Evolutionary conservation across 768 basidiomycete genomes (phyloP).

Genomic region (Scleroderma bovista): DNA sequence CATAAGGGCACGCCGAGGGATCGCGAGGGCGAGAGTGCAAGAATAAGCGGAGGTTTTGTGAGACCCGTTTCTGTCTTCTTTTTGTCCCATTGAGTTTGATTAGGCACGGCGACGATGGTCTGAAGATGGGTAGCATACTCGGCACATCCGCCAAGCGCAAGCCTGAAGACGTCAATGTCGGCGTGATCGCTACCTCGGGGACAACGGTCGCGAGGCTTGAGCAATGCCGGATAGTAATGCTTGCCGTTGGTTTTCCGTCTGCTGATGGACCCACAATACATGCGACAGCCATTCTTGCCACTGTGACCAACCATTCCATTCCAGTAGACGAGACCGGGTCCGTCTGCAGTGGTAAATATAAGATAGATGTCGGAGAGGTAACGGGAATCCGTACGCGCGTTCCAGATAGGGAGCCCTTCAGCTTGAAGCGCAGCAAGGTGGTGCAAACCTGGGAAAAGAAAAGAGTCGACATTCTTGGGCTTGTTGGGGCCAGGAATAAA

Average conservation of each 20-base stretch:
- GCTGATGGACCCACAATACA: constrained; percentile 28
- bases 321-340: constrained; percentile 20
- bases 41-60: constrained; percentile 31
- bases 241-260: constrained; percentile 18
- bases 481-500: constrained; percentile 27
- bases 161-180: constrained; percentile 22
- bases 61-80: constrained; percentile 31
- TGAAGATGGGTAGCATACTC: constrained; percentile 3
- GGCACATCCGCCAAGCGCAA: constrained; percentile 2
- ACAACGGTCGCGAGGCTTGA: constrained; percentile 22
- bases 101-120: neutral
- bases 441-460: constrained; percentile 25
- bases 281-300: constrained; percentile 30
- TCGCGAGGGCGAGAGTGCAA: constrained; percentile 18
- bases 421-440: constrained; percentile 22
- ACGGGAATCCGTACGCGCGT: constrained; percentile 14
- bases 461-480: constrained; percentile 28
- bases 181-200: constrained; percentile 23
- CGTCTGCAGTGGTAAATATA: constrained; percentile 21
- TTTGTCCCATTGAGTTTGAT: constrained; percentile 20
- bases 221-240: constrained; percentile 30
- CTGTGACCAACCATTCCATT: constrained; percentile 33
- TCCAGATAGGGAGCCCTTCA: constrained; percentile 30
- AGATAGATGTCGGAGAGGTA: constrained; percentile 13
- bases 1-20: constrained; percentile 27